Evolutionary conservation across 2,329 filamentous ascomycete species (phyloP).

Genomic region (Ustilaginoidea virens): DNA sequence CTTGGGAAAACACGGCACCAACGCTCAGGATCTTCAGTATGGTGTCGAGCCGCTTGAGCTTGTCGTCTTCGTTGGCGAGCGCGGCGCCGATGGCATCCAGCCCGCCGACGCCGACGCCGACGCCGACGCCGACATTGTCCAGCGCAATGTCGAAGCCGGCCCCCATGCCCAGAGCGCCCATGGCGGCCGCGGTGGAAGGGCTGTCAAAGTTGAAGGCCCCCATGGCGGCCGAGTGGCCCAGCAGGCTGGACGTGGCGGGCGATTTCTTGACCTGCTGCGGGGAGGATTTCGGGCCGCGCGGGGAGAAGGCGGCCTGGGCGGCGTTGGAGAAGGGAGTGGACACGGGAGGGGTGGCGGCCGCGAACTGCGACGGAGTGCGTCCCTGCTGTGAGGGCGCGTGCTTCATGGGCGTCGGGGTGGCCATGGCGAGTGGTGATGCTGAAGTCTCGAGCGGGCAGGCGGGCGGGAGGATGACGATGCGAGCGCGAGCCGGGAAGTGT

Average conservation of each 20-base stretch:
- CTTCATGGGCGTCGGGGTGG: slow-evolving; percentile 35
- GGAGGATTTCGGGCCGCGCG: slow-evolving; percentile 40
- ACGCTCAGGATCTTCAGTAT: slow-evolving; percentile 36
- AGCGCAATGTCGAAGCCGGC: slow-evolving; percentile 35
- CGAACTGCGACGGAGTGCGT: slow-evolving; percentile 33
- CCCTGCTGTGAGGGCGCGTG: slow-evolving; percentile 26
- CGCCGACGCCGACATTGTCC: slow-evolving; percentile 33
- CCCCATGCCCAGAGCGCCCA: slow-evolving; percentile 38
- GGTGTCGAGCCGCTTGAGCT: slow-evolving; percentile 34
- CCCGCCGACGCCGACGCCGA: slow-evolving; percentile 30
- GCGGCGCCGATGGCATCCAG: slow-evolving; percentile 23
- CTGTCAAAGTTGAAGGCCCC: slow-evolving; percentile 45
- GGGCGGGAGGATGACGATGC: slow-evolving; percentile 4
- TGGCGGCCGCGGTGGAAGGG: slow-evolving; percentile 45
- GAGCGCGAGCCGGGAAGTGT: slow-evolving; percentile 3
- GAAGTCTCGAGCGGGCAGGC: too few species aligned
- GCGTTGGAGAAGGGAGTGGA: slow-evolving; percentile 50
- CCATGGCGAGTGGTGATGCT: slow-evolving; percentile 27
- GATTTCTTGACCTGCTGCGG: slow-evolving; percentile 51
- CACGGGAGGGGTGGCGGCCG: slow-evolving; percentile 46
- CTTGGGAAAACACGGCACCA: slow-evolving; percentile 9
- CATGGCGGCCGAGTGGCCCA: slow-evolving; percentile 27
- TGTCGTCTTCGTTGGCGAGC: slow-evolving; percentile 36
- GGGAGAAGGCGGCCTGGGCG: slow-evolving; percentile 42
- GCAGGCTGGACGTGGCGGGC: slow-evolving; percentile 36